A percentile compares a stretch with the other conserved stretches of the same genome.
These are phyloP conservation scores for Rhipidocladum racemiflorum DNA, from an alignment of 176 grass and related monocot genomes.

Conservation along the genomic window DNA sequence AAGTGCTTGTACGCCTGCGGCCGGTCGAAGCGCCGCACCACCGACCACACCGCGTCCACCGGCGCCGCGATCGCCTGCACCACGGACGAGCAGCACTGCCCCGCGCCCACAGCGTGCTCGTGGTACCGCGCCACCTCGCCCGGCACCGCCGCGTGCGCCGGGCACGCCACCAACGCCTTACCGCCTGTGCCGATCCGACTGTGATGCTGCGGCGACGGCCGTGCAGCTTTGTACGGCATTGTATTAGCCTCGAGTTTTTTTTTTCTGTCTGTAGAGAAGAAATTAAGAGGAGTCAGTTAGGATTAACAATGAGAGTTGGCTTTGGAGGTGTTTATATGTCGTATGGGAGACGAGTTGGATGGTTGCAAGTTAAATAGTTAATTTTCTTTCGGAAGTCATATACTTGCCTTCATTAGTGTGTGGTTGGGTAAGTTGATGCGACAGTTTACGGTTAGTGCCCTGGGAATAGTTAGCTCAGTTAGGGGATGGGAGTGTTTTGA, in stretches of 20 bases:
- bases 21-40: conserved; percentile 81
- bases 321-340: neutral
- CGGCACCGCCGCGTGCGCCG: conserved; percentile 24
- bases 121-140: conserved; percentile 55
- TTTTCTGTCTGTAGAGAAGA: neutral
- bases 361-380: conserved; percentile 8
- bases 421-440: conserved; percentile 35
- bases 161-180: neutral
- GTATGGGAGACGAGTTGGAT: conserved; percentile 14
- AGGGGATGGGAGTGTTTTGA: neutral
- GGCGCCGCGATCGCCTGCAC: conserved; percentile 48
- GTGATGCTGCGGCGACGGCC: conserved; percentile 30
- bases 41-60: conserved; percentile 68
- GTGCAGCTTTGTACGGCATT: conserved; percentile 42
- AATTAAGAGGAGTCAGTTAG: neutral
- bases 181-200: conserved; percentile 16
- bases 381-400: neutral
- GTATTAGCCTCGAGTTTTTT: neutral
- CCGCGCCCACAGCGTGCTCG: conserved; percentile 45
- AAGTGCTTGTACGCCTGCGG: conserved; percentile 87
- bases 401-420: conserved; percentile 21
- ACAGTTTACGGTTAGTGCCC: conserved; percentile 22
- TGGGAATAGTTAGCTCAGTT: neutral
- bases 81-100: conserved; percentile 65
- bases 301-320: conserved; percentile 11